These are phyloP conservation scores for Scutellaria barbata DNA, from an alignment of 257 asterid genomes.

Conservation along the genomic window DNA sequence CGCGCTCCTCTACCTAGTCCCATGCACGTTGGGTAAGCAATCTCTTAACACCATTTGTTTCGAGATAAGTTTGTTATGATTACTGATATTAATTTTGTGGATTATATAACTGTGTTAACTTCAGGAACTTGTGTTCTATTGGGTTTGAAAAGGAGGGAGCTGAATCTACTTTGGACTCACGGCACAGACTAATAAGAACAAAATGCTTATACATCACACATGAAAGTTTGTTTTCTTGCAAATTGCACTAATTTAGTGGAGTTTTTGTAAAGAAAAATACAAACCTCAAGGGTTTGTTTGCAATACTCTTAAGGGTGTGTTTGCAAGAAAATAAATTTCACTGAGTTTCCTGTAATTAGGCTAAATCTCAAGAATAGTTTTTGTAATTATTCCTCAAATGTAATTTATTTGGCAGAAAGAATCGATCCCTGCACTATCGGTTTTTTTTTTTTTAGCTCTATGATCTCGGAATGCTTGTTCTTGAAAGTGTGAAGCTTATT, in stretches of 20 bases:
- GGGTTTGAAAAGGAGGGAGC: slow-evolving; percentile 53
- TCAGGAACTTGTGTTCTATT: slow-evolving; percentile 47
- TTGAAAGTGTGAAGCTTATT: too few relatives aligned
- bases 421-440: too few relatives aligned
- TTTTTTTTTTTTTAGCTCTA: too few relatives aligned
- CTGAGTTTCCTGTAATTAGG: neutral
- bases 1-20: slow-evolving; percentile 72
- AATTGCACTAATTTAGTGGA: neutral
- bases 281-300: neutral
- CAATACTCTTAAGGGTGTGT: neutral
- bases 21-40: slow-evolving; percentile 57
- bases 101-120: slow-evolving; percentile 4
- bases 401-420: too few relatives aligned
- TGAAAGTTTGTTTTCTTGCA: neutral
- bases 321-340: neutral
- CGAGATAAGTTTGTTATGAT: neutral
- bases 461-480: too few relatives aligned
- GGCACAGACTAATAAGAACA: slow-evolving; percentile 30
- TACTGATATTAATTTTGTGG: neutral
- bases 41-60: neutral
- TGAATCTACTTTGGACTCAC: slow-evolving; percentile 49
- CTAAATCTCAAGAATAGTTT: neutral
- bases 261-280: neutral
- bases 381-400: too few relatives aligned
- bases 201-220: neutral